Percentiles rank a stretch among this genome's conserved stretches.
These are phyloP conservation scores for Fusarium beomiforme DNA, from an alignment of 2,329 filamentous ascomycete genomes.

Conservation along the genomic window DNA sequence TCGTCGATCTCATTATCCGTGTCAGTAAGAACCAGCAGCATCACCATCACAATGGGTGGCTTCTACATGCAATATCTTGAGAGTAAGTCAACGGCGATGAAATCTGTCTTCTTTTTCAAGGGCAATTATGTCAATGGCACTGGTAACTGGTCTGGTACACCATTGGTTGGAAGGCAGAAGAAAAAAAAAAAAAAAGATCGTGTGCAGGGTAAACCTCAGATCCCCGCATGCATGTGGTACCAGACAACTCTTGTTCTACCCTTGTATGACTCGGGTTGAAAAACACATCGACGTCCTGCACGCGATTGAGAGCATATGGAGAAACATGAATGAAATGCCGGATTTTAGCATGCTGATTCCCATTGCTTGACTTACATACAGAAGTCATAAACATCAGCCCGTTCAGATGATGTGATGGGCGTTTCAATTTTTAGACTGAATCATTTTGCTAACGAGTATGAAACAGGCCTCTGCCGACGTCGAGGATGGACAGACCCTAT, in stretches of 20 bases:
- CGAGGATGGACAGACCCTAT: constrained; percentile 92
- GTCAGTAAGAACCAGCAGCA: constrained; percentile 39
- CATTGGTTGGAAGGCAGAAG: not conserved
- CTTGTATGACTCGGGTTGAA: constrained; percentile 1
- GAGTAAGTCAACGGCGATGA: constrained; percentile 66
- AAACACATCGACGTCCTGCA: not conserved
- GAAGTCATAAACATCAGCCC: not conserved
- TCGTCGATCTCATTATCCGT: constrained; percentile 13
- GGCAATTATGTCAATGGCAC: constrained; percentile 29
- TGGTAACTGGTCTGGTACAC: constrained; percentile 31
- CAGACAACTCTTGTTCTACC: constrained; percentile 9
- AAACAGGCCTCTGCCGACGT: constrained; percentile 87
- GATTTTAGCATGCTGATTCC: not conserved
- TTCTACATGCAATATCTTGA: constrained; percentile 79
- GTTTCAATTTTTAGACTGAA: not conserved
- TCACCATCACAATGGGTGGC: constrained; percentile 63
- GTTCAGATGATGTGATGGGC: not conserved
- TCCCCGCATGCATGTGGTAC: constrained; percentile 29
- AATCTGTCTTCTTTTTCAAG: constrained; percentile 8
- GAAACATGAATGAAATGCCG: not conserved
- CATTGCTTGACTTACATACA: not conserved
- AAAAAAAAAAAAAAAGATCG: not conserved
- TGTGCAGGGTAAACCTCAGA: constrained; percentile 13
- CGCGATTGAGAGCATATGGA: constrained; percentile 1
- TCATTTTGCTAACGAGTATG: constrained; percentile 48